phyloP scores from a whole-genome alignment of 495 filamentous ascomycete genomes.

The Pseudotulostoma volvatum region DNA sequence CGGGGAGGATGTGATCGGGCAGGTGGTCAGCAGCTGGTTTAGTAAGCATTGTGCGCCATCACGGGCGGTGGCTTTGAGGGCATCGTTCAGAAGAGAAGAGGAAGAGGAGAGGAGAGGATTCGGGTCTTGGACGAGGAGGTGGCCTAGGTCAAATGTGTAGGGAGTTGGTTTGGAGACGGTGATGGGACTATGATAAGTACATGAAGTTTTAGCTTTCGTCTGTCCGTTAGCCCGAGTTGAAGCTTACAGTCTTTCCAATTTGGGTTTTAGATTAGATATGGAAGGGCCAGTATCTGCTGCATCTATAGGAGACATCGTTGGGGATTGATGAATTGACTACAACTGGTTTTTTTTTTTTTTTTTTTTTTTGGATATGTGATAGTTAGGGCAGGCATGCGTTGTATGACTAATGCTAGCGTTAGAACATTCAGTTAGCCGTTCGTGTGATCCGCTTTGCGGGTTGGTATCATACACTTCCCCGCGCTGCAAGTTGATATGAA shows the following conservation, averaged over 20 bases:
- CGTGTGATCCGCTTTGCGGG: no score
- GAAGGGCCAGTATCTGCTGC: slow-evolving; percentile 9
- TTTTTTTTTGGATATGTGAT: no score
- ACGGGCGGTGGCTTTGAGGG: slow-evolving; percentile 54
- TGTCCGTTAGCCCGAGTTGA: neutral
- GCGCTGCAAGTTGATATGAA: no score
- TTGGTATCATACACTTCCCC: no score
- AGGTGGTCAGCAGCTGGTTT: slow-evolving; percentile 74
- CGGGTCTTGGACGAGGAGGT: slow-evolving; percentile 65
- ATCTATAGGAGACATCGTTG: slow-evolving; percentile 10
- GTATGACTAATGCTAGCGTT: no score
- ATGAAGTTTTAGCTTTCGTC: slow-evolving; percentile 2
- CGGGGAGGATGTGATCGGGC: slow-evolving; percentile 49
- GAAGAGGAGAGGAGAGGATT: slow-evolving; percentile 49
- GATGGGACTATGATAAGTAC: slow-evolving; percentile 26
- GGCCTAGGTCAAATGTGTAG: slow-evolving; percentile 82
- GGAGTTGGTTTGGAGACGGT: slow-evolving; percentile 68
- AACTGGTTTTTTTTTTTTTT: slow-evolving; percentile 3
- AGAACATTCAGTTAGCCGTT: no score
- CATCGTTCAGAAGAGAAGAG: slow-evolving; percentile 22
- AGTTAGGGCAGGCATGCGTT: no score
- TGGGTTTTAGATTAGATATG: slow-evolving; percentile 9
- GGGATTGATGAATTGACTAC: slow-evolving; percentile 6
- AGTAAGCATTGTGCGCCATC: slow-evolving; percentile 78
- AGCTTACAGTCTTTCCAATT: slow-evolving; percentile 30